Base-by-base conservation (phyloP, 2,329 filamentous ascomycete species). In the Xylaria sp. region DNA sequence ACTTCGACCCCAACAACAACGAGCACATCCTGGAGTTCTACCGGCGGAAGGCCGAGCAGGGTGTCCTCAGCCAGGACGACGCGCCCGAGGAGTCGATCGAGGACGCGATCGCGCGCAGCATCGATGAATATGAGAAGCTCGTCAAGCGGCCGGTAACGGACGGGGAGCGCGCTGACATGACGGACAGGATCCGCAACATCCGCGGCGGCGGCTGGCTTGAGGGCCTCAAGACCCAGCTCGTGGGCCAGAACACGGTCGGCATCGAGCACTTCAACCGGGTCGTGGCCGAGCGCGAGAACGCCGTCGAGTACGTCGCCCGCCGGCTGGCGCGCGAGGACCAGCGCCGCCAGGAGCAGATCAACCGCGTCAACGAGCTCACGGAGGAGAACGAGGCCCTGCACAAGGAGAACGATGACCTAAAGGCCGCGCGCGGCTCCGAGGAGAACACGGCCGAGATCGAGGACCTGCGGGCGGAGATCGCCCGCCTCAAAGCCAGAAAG, bases 251-350 rank as follows among this genome's bases (percentile, higher is more conserved):
- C 1, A 11, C 39, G 1, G 61, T 63, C 4, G 62, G 64, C 2
- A 62, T 66, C 1, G 56, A 55, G 4, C 56, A 52, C 38, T 67
- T 65, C 39, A 66, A 67, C 42, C 62, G 62, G 6, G 49, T 68
- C 16, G 60, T 53, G 2, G 52, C 50, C 4, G 56, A 68, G 22
- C 43, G 66, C 22, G 66, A 67, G 43, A 6, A 17, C 0, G 44
- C 29, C 2, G 56, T 66, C 37, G 17, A 37, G 0, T 57, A 41
- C 37, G 37, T 64, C 19, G 49, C 61, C n/a, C 17, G 39, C 8
- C 58, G 38, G 18, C 43, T 56, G 20, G 47, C 50, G 16, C 6
- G 4, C 9, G 29, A 34, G 16, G 29, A 34, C 0, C 17, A 22
- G 0, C 45, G 44, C 19, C 34, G 45, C 7, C 41, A 29, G 7